These are phyloP conservation scores for Boletus subparvulus DNA, from an alignment of 768 basidiomycete genomes.

Conservation along the genomic window DNA sequence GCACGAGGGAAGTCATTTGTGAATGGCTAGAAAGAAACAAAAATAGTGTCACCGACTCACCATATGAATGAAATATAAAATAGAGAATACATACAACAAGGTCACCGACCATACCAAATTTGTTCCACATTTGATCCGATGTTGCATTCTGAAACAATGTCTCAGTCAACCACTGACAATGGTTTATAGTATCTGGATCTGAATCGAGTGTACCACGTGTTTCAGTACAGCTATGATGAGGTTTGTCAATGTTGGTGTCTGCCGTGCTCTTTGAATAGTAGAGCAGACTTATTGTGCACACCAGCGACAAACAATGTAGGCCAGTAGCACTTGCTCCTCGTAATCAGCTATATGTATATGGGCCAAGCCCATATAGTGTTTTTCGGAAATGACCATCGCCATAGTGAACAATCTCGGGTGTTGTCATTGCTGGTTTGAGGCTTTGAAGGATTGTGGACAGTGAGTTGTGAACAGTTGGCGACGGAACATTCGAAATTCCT, in stretches of 20 bases:
- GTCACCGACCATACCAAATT: conserved; percentile 9
- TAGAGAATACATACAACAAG: too few species aligned
- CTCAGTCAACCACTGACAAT: neutral
- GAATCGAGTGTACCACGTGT: neutral
- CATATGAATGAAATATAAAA: too few species aligned
- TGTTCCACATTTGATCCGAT: conserved; percentile 23
- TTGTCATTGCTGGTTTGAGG: too few species aligned
- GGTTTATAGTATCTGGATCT: neutral
- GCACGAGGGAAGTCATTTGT: conserved; percentile 1
- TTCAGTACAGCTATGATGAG: neutral
- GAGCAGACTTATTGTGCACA: neutral
- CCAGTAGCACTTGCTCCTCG: neutral
- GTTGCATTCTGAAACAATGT: neutral
- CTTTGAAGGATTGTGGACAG: too few species aligned
- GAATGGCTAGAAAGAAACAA: too few species aligned
- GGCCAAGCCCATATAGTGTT: neutral
- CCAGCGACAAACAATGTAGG: neutral
- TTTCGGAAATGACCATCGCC: too few species aligned
- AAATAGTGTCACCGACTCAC: too few species aligned
- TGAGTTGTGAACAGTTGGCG: too few species aligned
- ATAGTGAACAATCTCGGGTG: too few species aligned
- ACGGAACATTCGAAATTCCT: too few species aligned
- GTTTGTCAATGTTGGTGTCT: neutral
- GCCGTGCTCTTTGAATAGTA: too few species aligned
- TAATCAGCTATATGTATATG: neutral